Evolutionary conservation across 2,329 filamentous ascomycete species (phyloP).

Genomic region (Microdochium trichocladiopsis): DNA sequence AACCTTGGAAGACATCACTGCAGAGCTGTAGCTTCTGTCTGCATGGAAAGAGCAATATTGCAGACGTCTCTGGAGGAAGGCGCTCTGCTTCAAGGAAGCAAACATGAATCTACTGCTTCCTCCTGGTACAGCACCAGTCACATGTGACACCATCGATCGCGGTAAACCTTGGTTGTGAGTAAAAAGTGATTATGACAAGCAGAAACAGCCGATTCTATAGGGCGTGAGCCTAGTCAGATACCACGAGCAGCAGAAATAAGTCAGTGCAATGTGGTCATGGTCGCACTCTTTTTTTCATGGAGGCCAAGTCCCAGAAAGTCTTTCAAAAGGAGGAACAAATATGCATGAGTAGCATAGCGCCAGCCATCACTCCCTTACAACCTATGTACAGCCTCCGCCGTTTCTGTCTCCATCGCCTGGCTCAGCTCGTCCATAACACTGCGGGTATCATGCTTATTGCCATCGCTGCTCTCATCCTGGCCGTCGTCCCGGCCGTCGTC

Average conservation of each 20-base stretch:
- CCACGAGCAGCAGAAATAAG: no score
- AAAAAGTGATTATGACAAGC: no score
- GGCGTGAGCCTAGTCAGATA: no score
- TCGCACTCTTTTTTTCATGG: no score
- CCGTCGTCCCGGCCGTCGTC: constrained; percentile 14
- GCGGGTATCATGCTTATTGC: neutral
- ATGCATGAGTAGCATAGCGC: neutral
- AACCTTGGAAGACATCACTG: no score
- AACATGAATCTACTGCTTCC: no score
- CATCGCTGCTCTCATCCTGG: constrained; percentile 2
- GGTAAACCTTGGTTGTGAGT: no score
- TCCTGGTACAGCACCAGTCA: neutral
- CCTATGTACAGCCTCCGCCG: neutral
- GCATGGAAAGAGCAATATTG: neutral
- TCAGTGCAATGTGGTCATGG: no score
- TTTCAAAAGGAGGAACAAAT: no score
- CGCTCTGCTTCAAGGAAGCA: neutral
- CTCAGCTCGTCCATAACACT: neutral
- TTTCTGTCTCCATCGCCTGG: neutral
- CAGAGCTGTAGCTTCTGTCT: no score
- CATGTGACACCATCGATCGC: neutral
- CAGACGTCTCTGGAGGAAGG: neutral
- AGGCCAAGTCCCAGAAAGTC: no score
- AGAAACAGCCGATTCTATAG: no score
- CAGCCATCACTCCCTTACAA: neutral